Conservation (phyloP, 2,329 filamentous ascomycete genomes). For the Xylariaceae sp. region DNA sequence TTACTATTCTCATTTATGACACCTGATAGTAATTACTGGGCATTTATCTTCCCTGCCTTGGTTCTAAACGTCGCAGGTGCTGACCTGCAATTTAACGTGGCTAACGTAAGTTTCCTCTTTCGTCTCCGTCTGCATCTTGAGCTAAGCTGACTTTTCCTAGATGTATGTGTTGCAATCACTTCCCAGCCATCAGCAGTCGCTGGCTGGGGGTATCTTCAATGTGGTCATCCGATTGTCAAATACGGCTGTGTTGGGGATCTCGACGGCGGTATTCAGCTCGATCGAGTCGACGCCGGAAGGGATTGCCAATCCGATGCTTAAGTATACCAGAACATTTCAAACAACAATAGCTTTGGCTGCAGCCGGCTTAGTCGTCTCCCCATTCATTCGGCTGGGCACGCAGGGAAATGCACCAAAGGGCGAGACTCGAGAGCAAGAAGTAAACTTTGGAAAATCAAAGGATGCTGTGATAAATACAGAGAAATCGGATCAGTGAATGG, state of each 20-base stretch:
- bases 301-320: slow-evolving; percentile 50
- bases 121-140: not conserved
- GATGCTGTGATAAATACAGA: slow-evolving; percentile 4
- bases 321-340: slow-evolving; percentile 59
- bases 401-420: slow-evolving; percentile 49
- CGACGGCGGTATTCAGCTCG: slow-evolving; percentile 65
- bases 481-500: slow-evolving; percentile 4
- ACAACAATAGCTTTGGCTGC: slow-evolving; percentile 52
- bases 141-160: slow-evolving; percentile 41
- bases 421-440: slow-evolving; percentile 12
- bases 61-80: slow-evolving; percentile 68
- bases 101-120: slow-evolving; percentile 57
- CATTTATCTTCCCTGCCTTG: slow-evolving; percentile 66
- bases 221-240: slow-evolving; percentile 66
- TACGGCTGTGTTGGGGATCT: slow-evolving; percentile 65
- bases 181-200: slow-evolving; percentile 65
- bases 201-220: slow-evolving; percentile 72
- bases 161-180: slow-evolving; percentile 74
- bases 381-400: slow-evolving; percentile 59
- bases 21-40: slow-evolving; percentile 65
- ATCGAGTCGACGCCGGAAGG: slow-evolving; percentile 45
- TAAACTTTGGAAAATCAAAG: slow-evolving; percentile 18
- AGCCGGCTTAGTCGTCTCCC: slow-evolving; percentile 52
- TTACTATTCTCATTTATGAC: slow-evolving; percentile 64
- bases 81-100: slow-evolving; percentile 73